A percentile compares a stretch with the other conserved stretches of the same genome.
phyloP scores from a whole-genome alignment of 345 rosid genomes.

The Lepidium africanum region DNA sequence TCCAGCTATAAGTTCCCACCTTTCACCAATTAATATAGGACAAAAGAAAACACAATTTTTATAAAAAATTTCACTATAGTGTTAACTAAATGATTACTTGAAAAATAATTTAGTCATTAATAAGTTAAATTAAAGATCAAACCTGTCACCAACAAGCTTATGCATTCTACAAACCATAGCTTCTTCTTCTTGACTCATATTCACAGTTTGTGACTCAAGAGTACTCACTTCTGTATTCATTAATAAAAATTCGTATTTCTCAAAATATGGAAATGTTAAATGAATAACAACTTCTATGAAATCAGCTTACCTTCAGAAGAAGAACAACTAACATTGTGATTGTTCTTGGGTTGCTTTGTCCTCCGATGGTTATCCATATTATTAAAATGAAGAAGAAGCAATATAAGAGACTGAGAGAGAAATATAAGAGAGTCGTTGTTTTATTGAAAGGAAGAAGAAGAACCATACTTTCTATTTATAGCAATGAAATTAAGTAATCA shows the following conservation, averaged over 20 bases:
- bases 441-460: background rate
- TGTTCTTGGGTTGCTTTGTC: constrained; percentile 20
- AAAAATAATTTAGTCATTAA: background rate
- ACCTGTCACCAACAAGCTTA: constrained; percentile 61
- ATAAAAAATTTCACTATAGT: background rate
- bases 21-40: background rate
- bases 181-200: constrained; percentile 49
- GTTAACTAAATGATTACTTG: background rate
- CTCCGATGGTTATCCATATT: constrained; percentile 12
- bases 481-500: background rate
- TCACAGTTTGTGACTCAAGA: constrained; percentile 42
- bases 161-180: constrained; percentile 63
- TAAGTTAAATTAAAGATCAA: background rate
- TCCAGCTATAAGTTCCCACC: constrained; percentile 70
- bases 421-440: background rate
- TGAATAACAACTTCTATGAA: background rate
- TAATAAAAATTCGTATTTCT: background rate
- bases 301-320: constrained; percentile 20
- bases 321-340: constrained; percentile 2
- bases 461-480: constrained; percentile 16
- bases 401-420: background rate
- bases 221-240: constrained; percentile 48
- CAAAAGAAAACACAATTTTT: background rate
- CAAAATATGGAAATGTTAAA: background rate
- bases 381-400: background rate